A percentile compares a stretch with the other conserved stretches of the same genome.
phyloP scores from a whole-genome alignment of 148 eudicot species.

The Arctostaphylos glauca region DNA sequence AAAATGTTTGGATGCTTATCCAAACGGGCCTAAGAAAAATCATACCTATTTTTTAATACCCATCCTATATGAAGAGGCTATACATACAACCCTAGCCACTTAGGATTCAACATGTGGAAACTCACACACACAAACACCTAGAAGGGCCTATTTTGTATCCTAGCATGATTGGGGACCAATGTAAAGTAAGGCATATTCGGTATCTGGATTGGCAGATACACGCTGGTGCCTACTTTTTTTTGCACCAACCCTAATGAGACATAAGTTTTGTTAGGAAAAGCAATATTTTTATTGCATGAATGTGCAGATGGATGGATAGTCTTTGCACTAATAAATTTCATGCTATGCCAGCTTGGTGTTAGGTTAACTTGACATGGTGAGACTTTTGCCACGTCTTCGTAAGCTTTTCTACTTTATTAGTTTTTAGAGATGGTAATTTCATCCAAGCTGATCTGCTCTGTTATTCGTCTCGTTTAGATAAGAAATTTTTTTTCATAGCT shows the following conservation, averaged over 20 bases:
- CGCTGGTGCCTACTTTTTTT: background rate
- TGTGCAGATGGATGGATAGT: background rate
- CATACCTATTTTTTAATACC: background rate
- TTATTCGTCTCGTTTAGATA: background rate
- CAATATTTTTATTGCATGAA: background rate
- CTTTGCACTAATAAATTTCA: background rate
- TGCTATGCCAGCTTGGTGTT: background rate
- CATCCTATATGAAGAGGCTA: background rate
- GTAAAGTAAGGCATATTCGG: background rate
- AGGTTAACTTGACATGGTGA: background rate
- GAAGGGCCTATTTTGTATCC: background rate
- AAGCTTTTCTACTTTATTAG: background rate
- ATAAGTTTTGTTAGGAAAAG: background rate
- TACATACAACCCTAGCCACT: background rate
- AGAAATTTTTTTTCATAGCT: background rate
- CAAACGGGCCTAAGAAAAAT: background rate
- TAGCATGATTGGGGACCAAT: background rate
- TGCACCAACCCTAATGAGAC: background rate
- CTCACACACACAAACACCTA: background rate
- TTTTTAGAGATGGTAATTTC: background rate
- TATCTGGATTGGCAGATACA: background rate
- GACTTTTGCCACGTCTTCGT: background rate
- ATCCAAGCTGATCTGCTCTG: background rate
- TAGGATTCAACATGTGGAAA: background rate
- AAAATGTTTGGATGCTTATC: background rate